Percentiles rank a stretch among this genome's conserved stretches.
phyloP scores from a whole-genome alignment of 371 early-diverging fungal genomes.

The Apophysomyces trapeziformis region DNA sequence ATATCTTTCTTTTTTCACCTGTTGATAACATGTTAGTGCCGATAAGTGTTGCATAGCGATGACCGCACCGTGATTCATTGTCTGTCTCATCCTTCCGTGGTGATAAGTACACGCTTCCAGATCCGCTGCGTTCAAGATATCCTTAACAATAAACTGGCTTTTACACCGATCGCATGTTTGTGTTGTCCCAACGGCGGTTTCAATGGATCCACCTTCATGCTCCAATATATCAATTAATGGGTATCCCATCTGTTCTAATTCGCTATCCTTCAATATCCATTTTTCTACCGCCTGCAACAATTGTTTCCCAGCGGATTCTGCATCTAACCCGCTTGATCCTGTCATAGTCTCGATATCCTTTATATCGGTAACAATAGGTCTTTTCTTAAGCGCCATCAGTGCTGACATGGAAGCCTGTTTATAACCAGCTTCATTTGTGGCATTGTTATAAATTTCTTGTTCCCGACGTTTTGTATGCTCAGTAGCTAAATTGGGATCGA shows the following conservation, averaged over 20 bases:
- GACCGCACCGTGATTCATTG: conserved; percentile 32
- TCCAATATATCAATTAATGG: conserved; percentile 35
- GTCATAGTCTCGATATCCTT: conserved; percentile 56
- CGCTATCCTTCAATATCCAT: conserved; percentile 30
- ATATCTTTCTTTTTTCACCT: conserved; percentile 49
- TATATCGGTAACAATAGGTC: conserved; percentile 31
- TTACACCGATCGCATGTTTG: conserved; percentile 57
- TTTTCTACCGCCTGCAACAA: conserved; percentile 28
- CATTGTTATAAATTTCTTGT: conserved; percentile 25
- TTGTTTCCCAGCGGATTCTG: conserved; percentile 56
- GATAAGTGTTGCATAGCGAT: neutral
- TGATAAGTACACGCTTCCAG: conserved; percentile 49
- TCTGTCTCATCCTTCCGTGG: conserved; percentile 33
- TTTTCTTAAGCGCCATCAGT: conserved; percentile 53
- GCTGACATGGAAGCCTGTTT: conserved; percentile 49
- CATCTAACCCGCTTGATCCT: conserved; percentile 46
- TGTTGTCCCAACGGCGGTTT: conserved; percentile 21
- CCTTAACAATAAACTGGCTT: conserved; percentile 43
- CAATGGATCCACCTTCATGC: conserved; percentile 1
- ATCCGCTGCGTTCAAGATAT: conserved; percentile 34
- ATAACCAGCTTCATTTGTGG: conserved; percentile 47
- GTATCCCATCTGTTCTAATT: conserved; percentile 41
- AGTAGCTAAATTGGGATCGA: conserved; percentile 28
- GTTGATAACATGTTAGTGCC: neutral
- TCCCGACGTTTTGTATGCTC: conserved; percentile 41